Percentiles rank a stretch among this genome's conserved stretches.
These are phyloP conservation scores for Oldenlandia corymbosa DNA, from an alignment of 257 asterid genomes.

Conservation along the genomic window DNA sequence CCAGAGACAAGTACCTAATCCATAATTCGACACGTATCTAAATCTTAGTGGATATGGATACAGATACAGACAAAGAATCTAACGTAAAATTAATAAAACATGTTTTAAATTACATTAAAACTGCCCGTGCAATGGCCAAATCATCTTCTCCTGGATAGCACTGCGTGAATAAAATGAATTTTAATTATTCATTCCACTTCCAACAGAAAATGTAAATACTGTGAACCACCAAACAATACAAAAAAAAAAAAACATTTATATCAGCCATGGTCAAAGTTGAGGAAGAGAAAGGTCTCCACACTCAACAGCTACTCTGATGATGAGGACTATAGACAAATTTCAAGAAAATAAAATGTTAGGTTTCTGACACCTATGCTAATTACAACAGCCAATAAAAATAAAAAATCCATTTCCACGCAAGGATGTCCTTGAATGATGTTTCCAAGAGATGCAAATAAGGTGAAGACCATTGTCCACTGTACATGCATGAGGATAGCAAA, in stretches of 20 bases:
- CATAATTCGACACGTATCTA: not conserved
- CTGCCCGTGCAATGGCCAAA: conserved; percentile 83
- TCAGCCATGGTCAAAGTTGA: not conserved
- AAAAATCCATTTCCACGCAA: not conserved
- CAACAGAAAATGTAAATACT: not conserved
- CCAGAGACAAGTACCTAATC: conserved; percentile 73
- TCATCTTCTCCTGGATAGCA: conserved; percentile 99
- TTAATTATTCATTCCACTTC: conserved; percentile 9
- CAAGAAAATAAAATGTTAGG: not conserved
- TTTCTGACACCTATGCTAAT: not conserved
- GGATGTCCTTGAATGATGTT: not conserved
- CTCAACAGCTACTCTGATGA: not conserved
- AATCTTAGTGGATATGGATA: not conserved
- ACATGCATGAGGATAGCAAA: not conserved
- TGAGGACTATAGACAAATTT: not conserved
- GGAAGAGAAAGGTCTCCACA: not conserved
- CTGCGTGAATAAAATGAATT: conserved; percentile 44
- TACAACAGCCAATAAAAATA: not conserved
- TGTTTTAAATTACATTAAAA: conserved; percentile 70
- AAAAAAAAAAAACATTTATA: not conserved
- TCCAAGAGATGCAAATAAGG: not conserved
- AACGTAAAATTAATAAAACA: conserved; percentile 3
- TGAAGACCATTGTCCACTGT: not conserved
- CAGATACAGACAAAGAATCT: not conserved
- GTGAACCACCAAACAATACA: not conserved